Percentiles rank a stretch among this genome's conserved stretches.
phyloP scores from a whole-genome alignment of 1,284 basidiomycete species.

The Testicularia cyperi region DNA sequence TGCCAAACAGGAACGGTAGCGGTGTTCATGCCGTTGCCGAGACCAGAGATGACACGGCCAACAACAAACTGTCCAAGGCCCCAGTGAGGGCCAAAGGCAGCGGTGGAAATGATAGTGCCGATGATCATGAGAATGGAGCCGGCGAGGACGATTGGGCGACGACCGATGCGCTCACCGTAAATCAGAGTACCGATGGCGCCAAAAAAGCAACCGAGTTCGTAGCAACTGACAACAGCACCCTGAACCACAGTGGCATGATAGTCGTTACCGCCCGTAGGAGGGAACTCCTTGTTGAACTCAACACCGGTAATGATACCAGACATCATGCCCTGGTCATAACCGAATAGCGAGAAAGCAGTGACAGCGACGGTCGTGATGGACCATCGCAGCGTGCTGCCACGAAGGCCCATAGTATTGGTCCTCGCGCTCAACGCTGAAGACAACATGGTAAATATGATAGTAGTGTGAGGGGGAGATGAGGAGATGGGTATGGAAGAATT shows the following conservation, averaged over 20 bases:
- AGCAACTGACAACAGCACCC: conserved; percentile 26
- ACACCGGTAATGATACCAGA: conserved; percentile 85
- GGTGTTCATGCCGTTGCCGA: conserved; percentile 52
- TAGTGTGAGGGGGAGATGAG: too few relatives aligned
- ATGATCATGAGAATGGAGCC: conserved; percentile 19
- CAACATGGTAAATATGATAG: background rate
- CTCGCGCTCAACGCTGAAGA: background rate
- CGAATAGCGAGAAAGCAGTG: conserved; percentile 75
- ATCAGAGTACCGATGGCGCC: conserved; percentile 12
- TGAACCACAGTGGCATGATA: conserved; percentile 14
- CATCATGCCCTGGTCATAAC: conserved; percentile 57
- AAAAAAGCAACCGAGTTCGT: conserved; percentile 24
- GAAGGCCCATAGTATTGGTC: conserved; percentile 13
- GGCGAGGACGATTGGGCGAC: conserved; percentile 9
- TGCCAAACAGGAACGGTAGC: conserved; percentile 54
- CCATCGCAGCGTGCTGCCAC: conserved; percentile 5
- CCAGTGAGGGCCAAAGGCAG: conserved; percentile 60
- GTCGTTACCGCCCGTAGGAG: conserved; percentile 1
- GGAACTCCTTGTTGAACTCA: conserved; percentile 67
- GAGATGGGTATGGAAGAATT: too few relatives aligned
- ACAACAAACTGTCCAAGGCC: conserved; percentile 32
- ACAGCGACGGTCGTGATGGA: conserved; percentile 3
- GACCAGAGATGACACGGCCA: conserved; percentile 43
- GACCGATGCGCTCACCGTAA: conserved; percentile 8
- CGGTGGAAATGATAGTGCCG: conserved; percentile 23